Conservation (phyloP, 2,329 filamentous ascomycete genomes). For the Xenoacremonium recifei region DNA sequence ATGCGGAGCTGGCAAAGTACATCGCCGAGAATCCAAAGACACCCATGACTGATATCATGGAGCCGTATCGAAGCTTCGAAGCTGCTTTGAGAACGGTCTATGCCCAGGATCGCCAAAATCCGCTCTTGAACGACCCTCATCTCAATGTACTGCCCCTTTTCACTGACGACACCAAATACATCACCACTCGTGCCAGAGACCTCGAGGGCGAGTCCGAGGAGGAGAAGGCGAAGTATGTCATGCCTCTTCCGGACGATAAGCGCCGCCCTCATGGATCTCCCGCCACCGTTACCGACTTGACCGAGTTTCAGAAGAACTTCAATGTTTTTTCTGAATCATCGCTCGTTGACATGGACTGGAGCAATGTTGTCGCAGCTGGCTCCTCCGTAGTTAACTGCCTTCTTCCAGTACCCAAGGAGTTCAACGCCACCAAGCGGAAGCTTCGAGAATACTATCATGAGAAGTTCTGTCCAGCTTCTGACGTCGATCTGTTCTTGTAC, state of each 20-base stretch:
- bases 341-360: conserved; percentile 75
- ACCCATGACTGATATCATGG: conserved; percentile 56
- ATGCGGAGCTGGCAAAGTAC: conserved; percentile 47
- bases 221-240: conserved; percentile 66
- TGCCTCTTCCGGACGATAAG: conserved; percentile 61
- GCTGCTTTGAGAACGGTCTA: conserved; percentile 64
- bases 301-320: conserved; percentile 78
- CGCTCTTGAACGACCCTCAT: conserved; percentile 52
- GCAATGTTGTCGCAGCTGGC: conserved; percentile 77
- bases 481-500: conserved; percentile 85
- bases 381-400: conserved; percentile 79
- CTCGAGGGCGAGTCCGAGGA: conserved; percentile 55
- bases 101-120: conserved; percentile 64
- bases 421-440: conserved; percentile 60
- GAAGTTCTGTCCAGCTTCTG: conserved; percentile 76
- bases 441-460: conserved; percentile 78
- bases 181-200: conserved; percentile 63
- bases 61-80: conserved; percentile 68
- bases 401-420: conserved; percentile 64
- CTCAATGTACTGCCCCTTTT: conserved; percentile 69
- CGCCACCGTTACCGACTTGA: conserved; percentile 65
- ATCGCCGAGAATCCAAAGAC: conserved; percentile 53
- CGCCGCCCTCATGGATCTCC: conserved; percentile 62
- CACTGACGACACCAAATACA: conserved; percentile 49
- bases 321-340: conserved; percentile 78